Percentiles rank a stretch among this genome's conserved stretches.
Evolutionary conservation across 352 stramenopile genomes (phyloP).

Genomic region (Phytophthora lateralis): DNA sequence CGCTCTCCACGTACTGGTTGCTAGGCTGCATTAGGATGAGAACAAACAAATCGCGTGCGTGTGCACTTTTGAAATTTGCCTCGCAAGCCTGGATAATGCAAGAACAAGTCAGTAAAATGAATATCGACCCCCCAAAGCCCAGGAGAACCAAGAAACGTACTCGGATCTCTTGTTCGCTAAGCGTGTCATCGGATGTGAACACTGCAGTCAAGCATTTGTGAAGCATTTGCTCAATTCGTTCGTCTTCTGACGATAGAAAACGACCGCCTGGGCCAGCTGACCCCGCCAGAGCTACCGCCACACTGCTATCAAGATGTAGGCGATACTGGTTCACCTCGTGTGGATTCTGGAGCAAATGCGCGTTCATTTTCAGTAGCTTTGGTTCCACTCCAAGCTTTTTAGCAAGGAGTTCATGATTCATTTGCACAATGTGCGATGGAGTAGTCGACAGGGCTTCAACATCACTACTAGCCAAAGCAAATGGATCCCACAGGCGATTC

Average conservation of each 20-base stretch:
- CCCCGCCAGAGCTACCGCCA: constrained; percentile 21
- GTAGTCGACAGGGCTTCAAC: constrained; percentile 23
- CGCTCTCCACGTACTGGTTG: constrained; percentile 71
- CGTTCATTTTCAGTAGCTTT: constrained; percentile 41
- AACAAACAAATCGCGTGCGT: constrained; percentile 81
- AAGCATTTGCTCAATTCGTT: constrained; percentile 79
- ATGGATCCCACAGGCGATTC: constrained; percentile 24
- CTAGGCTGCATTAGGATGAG: constrained; percentile 88
- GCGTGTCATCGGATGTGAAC: constrained; percentile 78
- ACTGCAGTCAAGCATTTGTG: constrained; percentile 83
- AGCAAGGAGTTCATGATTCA: constrained; percentile 34
- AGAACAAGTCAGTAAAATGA: constrained; percentile 3
- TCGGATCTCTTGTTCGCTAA: constrained; percentile 55
- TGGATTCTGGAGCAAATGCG: constrained; percentile 43
- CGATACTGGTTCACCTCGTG: constrained; percentile 55
- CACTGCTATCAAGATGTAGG: constrained; percentile 29
- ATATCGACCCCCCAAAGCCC: neutral
- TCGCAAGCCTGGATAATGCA: constrained; percentile 53
- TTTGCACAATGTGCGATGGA: neutral
- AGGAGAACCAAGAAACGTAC: constrained; percentile 35
- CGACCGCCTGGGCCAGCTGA: constrained; percentile 31
- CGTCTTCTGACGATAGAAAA: constrained; percentile 70
- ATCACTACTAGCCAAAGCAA: constrained; percentile 27
- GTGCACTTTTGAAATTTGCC: constrained; percentile 64
- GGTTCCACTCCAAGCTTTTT: constrained; percentile 43